Conservation (phyloP, 1,284 basidiomycete genomes). For the Gymnopus androsaceus region DNA sequence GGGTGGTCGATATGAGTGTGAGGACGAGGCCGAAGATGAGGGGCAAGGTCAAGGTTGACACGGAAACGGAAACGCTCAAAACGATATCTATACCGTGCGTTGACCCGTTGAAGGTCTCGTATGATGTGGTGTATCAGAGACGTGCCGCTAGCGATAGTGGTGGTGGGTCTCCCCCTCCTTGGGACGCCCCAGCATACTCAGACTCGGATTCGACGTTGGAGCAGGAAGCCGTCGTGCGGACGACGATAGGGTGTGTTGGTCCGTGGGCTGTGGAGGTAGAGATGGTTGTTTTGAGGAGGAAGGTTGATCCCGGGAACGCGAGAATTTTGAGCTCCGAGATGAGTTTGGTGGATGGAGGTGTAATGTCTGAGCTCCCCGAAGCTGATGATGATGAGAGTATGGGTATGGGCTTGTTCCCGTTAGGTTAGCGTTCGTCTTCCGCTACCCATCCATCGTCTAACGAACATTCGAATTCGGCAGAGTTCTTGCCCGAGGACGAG, state of each 20-base stretch:
- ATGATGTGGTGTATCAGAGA: slow-evolving; percentile 50
- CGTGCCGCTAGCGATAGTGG: slow-evolving; percentile 23
- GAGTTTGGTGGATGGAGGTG: slow-evolving; percentile 29
- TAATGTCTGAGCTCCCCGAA: too few species aligned
- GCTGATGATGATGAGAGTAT: neutral
- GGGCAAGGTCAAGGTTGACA: slow-evolving; percentile 11
- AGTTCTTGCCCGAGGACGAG: slow-evolving; percentile 64
- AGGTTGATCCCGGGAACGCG: slow-evolving; percentile 50
- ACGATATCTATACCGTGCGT: slow-evolving; percentile 63
- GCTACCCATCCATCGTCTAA: neutral
- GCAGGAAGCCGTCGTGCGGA: slow-evolving; percentile 39
- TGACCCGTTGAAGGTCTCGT: slow-evolving; percentile 52
- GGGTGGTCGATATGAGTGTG: slow-evolving; percentile 74
- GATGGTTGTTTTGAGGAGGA: slow-evolving; percentile 44
- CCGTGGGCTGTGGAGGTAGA: slow-evolving; percentile 59
- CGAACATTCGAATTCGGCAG: slow-evolving; percentile 33
- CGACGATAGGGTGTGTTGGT: slow-evolving; percentile 52
- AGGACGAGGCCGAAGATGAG: slow-evolving; percentile 49
- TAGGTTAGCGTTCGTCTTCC: slow-evolving; percentile 31
- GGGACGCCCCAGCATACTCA: too few species aligned
- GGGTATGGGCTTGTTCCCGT: slow-evolving; percentile 37
- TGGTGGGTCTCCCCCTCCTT: neutral
- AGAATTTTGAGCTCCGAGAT: slow-evolving; percentile 47
- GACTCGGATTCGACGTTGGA: too few species aligned
- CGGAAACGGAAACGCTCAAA: slow-evolving; percentile 57